phyloP scores from a whole-genome alignment of 768 basidiomycete species.

The Trametes gibbosa region DNA sequence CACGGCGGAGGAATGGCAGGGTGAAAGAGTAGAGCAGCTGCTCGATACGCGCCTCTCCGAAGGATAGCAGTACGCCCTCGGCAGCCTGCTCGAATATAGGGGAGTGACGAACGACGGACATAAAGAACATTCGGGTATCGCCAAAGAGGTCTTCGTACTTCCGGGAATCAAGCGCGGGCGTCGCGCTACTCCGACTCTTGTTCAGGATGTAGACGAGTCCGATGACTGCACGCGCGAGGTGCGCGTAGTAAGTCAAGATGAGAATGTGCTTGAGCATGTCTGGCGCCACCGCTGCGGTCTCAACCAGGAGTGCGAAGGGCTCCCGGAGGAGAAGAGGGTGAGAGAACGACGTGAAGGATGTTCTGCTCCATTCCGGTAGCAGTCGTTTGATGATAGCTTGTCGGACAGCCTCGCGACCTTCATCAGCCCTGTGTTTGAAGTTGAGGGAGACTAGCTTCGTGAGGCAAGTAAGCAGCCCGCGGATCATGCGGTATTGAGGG shows the following conservation, averaged over 20 bases:
- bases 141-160: slow-evolving; percentile 75
- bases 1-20: slow-evolving; percentile 87
- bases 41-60: slow-evolving; percentile 82
- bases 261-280: slow-evolving; percentile 87
- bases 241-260: slow-evolving; percentile 88
- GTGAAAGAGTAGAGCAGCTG: slow-evolving; percentile 86
- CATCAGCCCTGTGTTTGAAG: slow-evolving; percentile 68
- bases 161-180: slow-evolving; percentile 45
- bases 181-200: slow-evolving; percentile 54
- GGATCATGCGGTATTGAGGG: slow-evolving; percentile 70
- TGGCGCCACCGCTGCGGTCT: slow-evolving; percentile 86
- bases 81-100: slow-evolving; percentile 85
- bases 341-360: slow-evolving; percentile 78
- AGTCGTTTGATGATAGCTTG: slow-evolving; percentile 88
- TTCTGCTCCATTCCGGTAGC: slow-evolving; percentile 88
- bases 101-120: slow-evolving; percentile 87
- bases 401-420: slow-evolving; percentile 72
- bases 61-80: slow-evolving; percentile 71
- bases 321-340: slow-evolving; percentile 86
- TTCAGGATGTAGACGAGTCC: slow-evolving; percentile 81
- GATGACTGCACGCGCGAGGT: slow-evolving; percentile 81
- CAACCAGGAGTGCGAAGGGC: slow-evolving; percentile 86
- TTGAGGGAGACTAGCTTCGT: slow-evolving; percentile 62
- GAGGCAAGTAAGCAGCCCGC: slow-evolving; percentile 71
- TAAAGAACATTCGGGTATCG: slow-evolving; percentile 84